Conservation (phyloP, 2,329 filamentous ascomycete species). For the Colletotrichum spinosum region DNA sequence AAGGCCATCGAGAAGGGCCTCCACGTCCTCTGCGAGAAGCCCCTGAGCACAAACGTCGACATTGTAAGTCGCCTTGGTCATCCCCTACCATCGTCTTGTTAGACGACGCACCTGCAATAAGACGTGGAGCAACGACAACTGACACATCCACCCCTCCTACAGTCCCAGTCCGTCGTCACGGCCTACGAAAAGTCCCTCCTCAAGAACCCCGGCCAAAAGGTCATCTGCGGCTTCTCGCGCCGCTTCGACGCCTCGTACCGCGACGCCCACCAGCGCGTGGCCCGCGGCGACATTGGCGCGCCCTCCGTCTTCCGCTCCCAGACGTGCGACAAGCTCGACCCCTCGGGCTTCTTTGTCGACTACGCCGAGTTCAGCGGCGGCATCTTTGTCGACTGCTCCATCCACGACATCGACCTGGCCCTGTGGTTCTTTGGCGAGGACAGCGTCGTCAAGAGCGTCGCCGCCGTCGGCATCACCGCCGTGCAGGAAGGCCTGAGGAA, state of each 20-base stretch:
- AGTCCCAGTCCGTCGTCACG: conserved; percentile 71
- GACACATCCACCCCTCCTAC: neutral
- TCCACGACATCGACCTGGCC: conserved; percentile 70
- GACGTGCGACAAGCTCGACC: conserved; percentile 75
- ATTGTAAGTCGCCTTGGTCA: conserved; percentile 55
- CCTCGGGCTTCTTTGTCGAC: conserved; percentile 74
- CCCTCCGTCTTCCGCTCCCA: conserved; percentile 72
- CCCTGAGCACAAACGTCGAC: conserved; percentile 68
- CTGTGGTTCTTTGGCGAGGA: conserved; percentile 50
- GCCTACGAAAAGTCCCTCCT: conserved; percentile 56
- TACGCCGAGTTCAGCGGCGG: conserved; percentile 75
- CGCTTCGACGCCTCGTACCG: conserved; percentile 74
- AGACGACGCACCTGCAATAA: neutral
- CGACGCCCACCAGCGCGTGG: conserved; percentile 65
- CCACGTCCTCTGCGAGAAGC: conserved; percentile 71
- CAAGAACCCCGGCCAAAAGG: conserved; percentile 68
- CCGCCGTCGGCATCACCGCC: conserved; percentile 46
- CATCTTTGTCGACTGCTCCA: conserved; percentile 78
- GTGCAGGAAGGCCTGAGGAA: conserved; percentile 47
- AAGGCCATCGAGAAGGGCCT: conserved; percentile 65
- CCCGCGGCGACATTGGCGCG: conserved; percentile 66
- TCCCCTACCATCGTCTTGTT: neutral
- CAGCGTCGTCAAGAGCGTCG: conserved; percentile 45
- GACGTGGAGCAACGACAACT: neutral
- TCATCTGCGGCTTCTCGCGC: conserved; percentile 60